Evolutionary conservation across 768 basidiomycete species (phyloP).

Genomic region (Mrakia hoshinonis): DNA sequence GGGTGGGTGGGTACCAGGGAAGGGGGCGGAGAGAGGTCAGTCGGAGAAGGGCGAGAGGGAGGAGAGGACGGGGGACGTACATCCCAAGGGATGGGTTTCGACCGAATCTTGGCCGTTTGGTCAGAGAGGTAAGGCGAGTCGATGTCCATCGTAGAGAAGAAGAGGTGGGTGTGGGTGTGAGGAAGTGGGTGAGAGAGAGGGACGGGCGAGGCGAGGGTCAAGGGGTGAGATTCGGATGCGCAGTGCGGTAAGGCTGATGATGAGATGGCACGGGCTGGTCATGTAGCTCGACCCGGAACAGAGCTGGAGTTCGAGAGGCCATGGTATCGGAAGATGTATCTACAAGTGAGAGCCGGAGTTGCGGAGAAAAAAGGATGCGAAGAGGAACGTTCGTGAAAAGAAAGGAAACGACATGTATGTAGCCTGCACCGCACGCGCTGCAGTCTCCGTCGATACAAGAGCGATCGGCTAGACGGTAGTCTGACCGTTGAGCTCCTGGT

Average conservation of each 20-base stretch:
- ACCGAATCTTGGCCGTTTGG: conserved; percentile 71
- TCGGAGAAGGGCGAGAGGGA: neutral
- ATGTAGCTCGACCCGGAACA: no score
- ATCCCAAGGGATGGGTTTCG: conserved; percentile 95
- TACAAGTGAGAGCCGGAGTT: no score
- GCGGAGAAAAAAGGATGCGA: neutral
- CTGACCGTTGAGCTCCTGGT: no score
- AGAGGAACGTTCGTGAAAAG: neutral
- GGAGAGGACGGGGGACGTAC: conserved; percentile 44
- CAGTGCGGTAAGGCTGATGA: neutral
- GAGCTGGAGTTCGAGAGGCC: no score
- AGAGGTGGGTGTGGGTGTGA: neutral
- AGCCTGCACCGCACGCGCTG: no score
- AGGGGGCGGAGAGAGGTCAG: neutral
- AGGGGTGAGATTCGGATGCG: neutral
- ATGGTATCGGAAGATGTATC: no score
- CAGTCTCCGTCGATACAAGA: no score
- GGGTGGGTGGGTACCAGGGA: neutral
- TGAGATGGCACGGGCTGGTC: no score
- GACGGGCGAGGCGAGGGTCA: neutral
- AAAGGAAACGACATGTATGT: no score
- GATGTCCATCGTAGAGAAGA: neutral
- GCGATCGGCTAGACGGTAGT: no score
- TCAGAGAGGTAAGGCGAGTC: conserved; percentile 65
- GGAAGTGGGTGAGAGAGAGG: neutral